Conservation (phyloP, 2,329 filamentous ascomycete species). For the Biscogniauxia marginata region DNA sequence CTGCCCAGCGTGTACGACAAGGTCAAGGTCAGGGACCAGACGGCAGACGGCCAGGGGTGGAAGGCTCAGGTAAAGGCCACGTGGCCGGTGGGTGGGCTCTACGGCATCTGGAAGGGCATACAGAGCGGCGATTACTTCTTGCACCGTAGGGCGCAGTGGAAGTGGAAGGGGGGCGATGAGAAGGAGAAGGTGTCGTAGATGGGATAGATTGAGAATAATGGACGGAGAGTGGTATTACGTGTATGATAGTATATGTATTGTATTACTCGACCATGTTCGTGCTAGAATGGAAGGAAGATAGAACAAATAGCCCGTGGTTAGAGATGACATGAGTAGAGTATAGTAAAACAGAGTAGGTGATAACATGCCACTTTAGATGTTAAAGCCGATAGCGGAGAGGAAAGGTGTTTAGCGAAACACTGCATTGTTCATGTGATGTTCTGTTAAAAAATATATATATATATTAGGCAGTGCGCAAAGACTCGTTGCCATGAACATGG, state of each 20-base stretch:
- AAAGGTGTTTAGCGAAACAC: too few relatives aligned
- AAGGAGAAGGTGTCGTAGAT: constrained; percentile 24
- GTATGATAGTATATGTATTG: not conserved
- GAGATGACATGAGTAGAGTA: too few relatives aligned
- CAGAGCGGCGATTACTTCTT: constrained; percentile 55
- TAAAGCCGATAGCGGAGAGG: too few relatives aligned
- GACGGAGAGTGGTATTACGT: not conserved
- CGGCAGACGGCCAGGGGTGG: constrained; percentile 41
- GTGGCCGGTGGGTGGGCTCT: constrained; percentile 58
- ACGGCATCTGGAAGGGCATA: constrained; percentile 60
- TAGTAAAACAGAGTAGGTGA: too few relatives aligned
- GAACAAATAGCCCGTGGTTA: too few relatives aligned
- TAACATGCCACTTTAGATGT: too few relatives aligned
- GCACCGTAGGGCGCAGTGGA: constrained; percentile 54
- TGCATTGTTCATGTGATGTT: too few relatives aligned
- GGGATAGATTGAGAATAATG: not conserved
- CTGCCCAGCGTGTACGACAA: constrained; percentile 72
- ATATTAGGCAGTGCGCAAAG: too few relatives aligned
- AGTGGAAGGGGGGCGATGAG: constrained; percentile 40
- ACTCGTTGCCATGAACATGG: too few relatives aligned
- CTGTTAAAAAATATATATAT: too few relatives aligned
- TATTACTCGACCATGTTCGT: too few relatives aligned
- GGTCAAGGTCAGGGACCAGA: constrained; percentile 55
- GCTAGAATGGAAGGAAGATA: too few relatives aligned
- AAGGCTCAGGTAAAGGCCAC: constrained; percentile 44